Evolutionary conservation across 441 rosid species (phyloP), one percentile per base, ranked within the genome.

Genomic region (Erodium moschatum): DNA sequence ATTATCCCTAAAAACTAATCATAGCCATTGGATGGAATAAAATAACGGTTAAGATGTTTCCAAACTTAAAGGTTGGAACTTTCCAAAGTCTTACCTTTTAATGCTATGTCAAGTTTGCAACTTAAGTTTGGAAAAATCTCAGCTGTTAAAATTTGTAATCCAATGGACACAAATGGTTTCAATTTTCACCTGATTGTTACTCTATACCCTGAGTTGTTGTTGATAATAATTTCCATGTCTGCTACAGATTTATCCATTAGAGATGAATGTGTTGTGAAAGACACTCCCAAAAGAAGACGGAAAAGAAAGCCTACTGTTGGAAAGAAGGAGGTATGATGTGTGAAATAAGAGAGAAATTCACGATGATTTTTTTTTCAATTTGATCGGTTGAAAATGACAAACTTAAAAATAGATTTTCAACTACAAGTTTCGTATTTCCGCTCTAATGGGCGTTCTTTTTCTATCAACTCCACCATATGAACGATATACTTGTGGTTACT

Each of bases 271-370:
- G 56, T 40, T 54, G 33, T 67, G 44, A 82, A 80, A 68, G 79
- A 80, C 75, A 72, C 77, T 31, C 75, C 81, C 68, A 76, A 72
- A 76, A 73, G 77, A 64, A 75, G 73, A 72, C 56, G 69, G 72
- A 78, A 72, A 71, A 77, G 82, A 81, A 85, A 69, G 71, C 81
- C 64, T 21, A 63, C 86, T 56, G 77, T 75, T 11, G 72, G 77
- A 76, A 85, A 80, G 79, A 83, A 77, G 77, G 80, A 77, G 84
- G 90, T 84, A 82, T 61, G n/a, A n/a, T n/a, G n/a, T n/a, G n/a
- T n/a, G n/a, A n/a, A n/a, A n/a, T n/a, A n/a, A n/a, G n/a, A n/a
- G 20, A 52, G 9, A 52, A 52, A 52, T 2, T 52, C 21, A 42
- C 20, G 19, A 52, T n/a, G 19, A 52, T 8, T 15, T 40, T 40